Percentiles rank a stretch among this genome's conserved stretches.
Conservation (phyloP, 1,284 basidiomycete genomes). For the Violaceomyces palustris region DNA sequence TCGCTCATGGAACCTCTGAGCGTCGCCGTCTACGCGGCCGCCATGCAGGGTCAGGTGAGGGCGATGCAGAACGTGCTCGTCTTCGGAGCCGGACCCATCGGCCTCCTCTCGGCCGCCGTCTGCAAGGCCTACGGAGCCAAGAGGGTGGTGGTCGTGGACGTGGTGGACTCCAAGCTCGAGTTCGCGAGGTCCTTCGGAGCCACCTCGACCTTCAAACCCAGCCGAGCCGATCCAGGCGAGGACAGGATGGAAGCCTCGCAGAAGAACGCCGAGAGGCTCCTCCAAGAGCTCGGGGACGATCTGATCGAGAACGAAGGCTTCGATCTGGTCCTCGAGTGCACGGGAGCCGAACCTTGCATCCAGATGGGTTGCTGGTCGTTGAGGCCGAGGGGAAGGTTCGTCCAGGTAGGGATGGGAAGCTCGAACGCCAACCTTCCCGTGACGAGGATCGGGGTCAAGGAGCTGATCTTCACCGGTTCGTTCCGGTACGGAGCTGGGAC, state of each 20-base stretch:
- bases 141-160: slow-evolving; percentile 58
- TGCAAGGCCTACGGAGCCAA: slow-evolving; percentile 65
- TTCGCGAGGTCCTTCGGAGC: slow-evolving; percentile 87
- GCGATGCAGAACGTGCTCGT: slow-evolving; percentile 56
- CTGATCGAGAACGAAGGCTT: slow-evolving; percentile 57
- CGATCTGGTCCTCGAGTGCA: slow-evolving; percentile 62
- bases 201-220: slow-evolving; percentile 71
- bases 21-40: slow-evolving; percentile 83
- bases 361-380: slow-evolving; percentile 43
- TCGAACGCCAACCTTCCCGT: slow-evolving; percentile 54
- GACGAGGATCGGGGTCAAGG: slow-evolving; percentile 52
- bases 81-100: slow-evolving; percentile 85
- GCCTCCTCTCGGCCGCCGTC: slow-evolving; percentile 84
- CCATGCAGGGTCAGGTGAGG: slow-evolving; percentile 68
- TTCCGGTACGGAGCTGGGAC: slow-evolving; percentile 82
- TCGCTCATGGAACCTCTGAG: slow-evolving; percentile 83
- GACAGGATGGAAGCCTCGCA: slow-evolving; percentile 54
- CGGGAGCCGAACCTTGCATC: slow-evolving; percentile 55
- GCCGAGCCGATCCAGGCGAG: slow-evolving; percentile 38
- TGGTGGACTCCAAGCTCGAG: slow-evolving; percentile 71
- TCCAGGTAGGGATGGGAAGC: slow-evolving; percentile 61
- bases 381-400: slow-evolving; percentile 38
- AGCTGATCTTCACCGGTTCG: slow-evolving; percentile 55
- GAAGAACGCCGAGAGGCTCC: slow-evolving; percentile 57
- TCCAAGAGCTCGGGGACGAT: slow-evolving; percentile 54